Percentiles rank a stretch among this genome's conserved stretches.
phyloP scores from a whole-genome alignment of 257 asterid species.

The Ilex aquifolium region DNA sequence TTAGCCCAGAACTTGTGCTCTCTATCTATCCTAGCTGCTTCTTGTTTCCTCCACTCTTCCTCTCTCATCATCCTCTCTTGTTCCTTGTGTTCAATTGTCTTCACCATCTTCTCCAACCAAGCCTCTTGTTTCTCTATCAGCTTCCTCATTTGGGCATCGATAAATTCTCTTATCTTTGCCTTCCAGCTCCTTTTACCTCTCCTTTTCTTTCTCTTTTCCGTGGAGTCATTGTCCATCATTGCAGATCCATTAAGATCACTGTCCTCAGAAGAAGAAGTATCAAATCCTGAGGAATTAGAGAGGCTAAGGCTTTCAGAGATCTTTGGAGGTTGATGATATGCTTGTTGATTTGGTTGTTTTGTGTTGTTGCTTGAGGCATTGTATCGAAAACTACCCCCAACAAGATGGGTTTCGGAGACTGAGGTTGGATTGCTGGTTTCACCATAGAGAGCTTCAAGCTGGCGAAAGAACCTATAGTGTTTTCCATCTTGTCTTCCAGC shows the following conservation, averaged over 20 bases:
- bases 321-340: constrained; percentile 24
- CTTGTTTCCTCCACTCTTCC: constrained; percentile 83
- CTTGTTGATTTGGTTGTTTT: constrained; percentile 33
- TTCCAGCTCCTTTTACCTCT: constrained; percentile 53
- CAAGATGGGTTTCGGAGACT: constrained; percentile 25
- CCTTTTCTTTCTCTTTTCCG: constrained; percentile 35
- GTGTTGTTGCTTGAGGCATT: constrained; percentile 17
- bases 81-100: constrained; percentile 67
- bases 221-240: constrained; percentile 13
- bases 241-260: constrained; percentile 21
- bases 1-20: constrained; percentile 80
- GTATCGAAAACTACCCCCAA: constrained; percentile 19
- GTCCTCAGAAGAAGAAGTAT: constrained; percentile 47
- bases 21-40: constrained; percentile 53
- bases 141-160: constrained; percentile 67
- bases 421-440: constrained; percentile 37
- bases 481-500: constrained; percentile 97
- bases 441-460: constrained; percentile 95
- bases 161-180: constrained; percentile 56
- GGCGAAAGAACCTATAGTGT: constrained; percentile 87
- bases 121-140: constrained; percentile 77
- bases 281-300: constrained; percentile 57
- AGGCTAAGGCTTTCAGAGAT: constrained; percentile 70
- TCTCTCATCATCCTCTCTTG: constrained; percentile 61
- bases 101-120: constrained; percentile 87